These are phyloP conservation scores for Cymbidium sinense DNA, from an alignment of 106 monocot genomes.

Conservation along the genomic window DNA sequence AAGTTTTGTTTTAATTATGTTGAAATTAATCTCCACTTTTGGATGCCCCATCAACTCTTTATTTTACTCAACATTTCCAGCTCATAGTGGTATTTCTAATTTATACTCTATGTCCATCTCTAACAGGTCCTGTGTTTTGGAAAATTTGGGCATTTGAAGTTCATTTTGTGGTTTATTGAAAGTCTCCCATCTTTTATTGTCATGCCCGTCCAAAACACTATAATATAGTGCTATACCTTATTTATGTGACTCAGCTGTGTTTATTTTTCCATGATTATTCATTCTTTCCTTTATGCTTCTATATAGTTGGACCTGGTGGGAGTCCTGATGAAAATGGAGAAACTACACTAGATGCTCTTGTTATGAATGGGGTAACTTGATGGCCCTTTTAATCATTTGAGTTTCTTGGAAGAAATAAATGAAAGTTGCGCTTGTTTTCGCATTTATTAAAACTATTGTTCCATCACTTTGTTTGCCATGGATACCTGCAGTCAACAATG, in stretches of 20 bases:
- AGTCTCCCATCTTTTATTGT: too few species aligned
- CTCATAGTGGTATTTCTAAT: background rate
- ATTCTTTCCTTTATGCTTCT: constrained; percentile 3
- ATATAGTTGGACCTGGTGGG: constrained; percentile 85
- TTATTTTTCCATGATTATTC: background rate
- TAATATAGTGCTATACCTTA: too few species aligned
- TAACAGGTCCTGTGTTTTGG: background rate
- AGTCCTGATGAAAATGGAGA: constrained; percentile 99
- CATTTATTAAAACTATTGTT: constrained; percentile 13
- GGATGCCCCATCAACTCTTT: background rate
- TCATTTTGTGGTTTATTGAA: too few species aligned
- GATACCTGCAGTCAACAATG: constrained; percentile 66
- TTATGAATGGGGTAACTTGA: constrained; percentile 85
- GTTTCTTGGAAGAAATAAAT: background rate
- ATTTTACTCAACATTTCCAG: background rate
- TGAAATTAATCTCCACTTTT: background rate
- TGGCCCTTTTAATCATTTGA: background rate
- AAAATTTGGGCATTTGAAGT: too few species aligned
- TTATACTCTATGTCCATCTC: background rate
- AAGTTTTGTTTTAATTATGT: background rate
- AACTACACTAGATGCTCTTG: constrained; percentile 87
- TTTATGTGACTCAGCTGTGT: background rate
- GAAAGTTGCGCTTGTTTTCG: constrained; percentile 1
- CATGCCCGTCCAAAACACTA: too few species aligned
- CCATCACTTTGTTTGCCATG: constrained; percentile 36